phyloP scores from a whole-genome alignment of 2,329 filamentous ascomycete genomes.

The Epichloe brachyelytri region DNA sequence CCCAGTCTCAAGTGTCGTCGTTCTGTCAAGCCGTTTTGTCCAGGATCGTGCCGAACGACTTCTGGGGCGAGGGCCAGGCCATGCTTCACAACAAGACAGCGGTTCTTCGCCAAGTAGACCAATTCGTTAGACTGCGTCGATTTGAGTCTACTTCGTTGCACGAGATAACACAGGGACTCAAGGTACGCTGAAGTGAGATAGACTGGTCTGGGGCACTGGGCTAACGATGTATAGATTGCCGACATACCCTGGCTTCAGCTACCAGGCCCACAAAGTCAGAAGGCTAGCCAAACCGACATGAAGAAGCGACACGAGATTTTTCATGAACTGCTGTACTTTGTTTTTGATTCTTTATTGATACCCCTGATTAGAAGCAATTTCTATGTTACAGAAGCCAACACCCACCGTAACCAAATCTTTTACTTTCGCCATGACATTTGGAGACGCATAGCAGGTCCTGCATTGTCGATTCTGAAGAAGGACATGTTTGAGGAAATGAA shows the following conservation, averaged over 20 bases:
- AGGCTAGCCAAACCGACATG: slow-evolving; percentile 57
- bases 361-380: slow-evolving; percentile 81
- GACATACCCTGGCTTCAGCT: slow-evolving; percentile 61
- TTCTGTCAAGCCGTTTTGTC: slow-evolving; percentile 70
- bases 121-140: slow-evolving; percentile 62
- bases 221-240: slow-evolving; percentile 36
- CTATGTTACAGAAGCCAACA: slow-evolving; percentile 83
- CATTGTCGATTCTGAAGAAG: slow-evolving; percentile 51
- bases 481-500: slow-evolving; percentile 71
- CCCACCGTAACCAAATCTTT: slow-evolving; percentile 68
- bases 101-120: slow-evolving; percentile 58
- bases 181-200: slow-evolving; percentile 35
- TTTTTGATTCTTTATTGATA: slow-evolving; percentile 85
- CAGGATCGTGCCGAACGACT: slow-evolving; percentile 58
- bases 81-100: slow-evolving; percentile 45
- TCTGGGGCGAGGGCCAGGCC: slow-evolving; percentile 53
- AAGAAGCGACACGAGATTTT: slow-evolving; percentile 69
- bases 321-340: slow-evolving; percentile 76
- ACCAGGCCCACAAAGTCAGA: slow-evolving; percentile 32
- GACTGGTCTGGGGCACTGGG: not conserved
- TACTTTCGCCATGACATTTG: slow-evolving; percentile 94
- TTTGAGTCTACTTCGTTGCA: slow-evolving; percentile 76
- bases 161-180: slow-evolving; percentile 61
- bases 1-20: slow-evolving; percentile 58
- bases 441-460: slow-evolving; percentile 62